Conservation (phyloP, 306 rosid species). For the Vachellia pachyceras region DNA sequence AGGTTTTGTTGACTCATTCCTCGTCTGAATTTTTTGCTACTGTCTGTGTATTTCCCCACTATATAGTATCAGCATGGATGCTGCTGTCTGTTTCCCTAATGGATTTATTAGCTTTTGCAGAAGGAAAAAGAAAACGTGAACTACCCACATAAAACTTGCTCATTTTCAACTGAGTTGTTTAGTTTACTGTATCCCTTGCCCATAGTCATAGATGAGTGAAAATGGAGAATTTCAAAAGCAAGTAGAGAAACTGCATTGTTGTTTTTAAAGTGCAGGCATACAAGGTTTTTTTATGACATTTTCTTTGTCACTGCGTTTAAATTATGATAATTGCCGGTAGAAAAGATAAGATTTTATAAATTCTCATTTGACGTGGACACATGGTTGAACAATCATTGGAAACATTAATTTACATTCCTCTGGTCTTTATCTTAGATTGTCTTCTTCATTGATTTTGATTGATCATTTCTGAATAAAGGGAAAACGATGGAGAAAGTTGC, state of each 20-base stretch:
- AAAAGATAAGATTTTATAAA: slow-evolving; percentile 8
- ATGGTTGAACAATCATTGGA: slow-evolving; percentile 8
- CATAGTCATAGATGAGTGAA: not conserved
- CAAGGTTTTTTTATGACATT: not conserved
- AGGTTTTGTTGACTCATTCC: not conserved
- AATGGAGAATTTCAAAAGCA: not conserved
- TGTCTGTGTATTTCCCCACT: not conserved
- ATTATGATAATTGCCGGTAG: not conserved
- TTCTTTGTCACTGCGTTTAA: not conserved
- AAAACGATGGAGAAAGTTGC: slow-evolving; percentile 47
- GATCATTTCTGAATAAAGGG: slow-evolving; percentile 24
- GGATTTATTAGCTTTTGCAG: not conserved
- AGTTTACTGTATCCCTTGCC: not conserved
- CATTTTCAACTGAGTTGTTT: not conserved
- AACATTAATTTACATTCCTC: slow-evolving; percentile 1
- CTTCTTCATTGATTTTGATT: slow-evolving; percentile 27
- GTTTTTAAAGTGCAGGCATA: not conserved
- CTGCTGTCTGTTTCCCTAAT: not conserved
- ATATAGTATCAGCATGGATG: not conserved
- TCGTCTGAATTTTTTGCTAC: not conserved
- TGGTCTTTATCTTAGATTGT: slow-evolving; percentile 16
- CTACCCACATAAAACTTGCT: not conserved
- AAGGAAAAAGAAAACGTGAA: not conserved
- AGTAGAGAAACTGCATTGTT: not conserved
- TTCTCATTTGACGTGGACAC: slow-evolving; percentile 2